Evolutionary conservation across 768 basidiomycete genomes (phyloP).

Genomic region (Macrolepiota fuliginosa): DNA sequence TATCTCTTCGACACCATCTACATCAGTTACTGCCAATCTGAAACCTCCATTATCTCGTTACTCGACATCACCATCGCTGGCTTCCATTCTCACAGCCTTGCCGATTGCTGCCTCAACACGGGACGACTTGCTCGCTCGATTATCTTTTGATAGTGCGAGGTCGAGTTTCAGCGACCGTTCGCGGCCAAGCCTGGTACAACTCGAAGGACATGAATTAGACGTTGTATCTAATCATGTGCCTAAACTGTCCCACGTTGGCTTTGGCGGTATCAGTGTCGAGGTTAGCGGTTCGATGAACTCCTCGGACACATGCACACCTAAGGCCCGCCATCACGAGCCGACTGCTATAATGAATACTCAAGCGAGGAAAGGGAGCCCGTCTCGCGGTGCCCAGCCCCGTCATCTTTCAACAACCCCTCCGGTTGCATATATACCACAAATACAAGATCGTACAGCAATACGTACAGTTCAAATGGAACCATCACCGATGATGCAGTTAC

Average conservation of each 20-base stretch:
- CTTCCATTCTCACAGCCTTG: constrained; percentile 43
- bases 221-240: constrained; percentile 28
- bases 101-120: constrained; percentile 52
- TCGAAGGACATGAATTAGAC: constrained; percentile 43
- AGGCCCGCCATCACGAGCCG: constrained; percentile 13
- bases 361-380: constrained; percentile 7
- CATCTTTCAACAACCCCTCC: constrained; percentile 32
- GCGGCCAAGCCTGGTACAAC: constrained; percentile 28
- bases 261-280: not conserved
- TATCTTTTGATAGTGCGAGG: constrained; percentile 52
- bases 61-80: constrained; percentile 33
- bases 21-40: constrained; percentile 14
- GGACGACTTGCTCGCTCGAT: constrained; percentile 51
- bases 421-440: constrained; percentile 33
- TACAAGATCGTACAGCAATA: constrained; percentile 30
- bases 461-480: constrained; percentile 55
- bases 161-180: constrained; percentile 41
- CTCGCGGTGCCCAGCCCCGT: constrained; percentile 17
- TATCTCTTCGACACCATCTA: constrained; percentile 12
- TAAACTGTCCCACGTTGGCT: not conserved
- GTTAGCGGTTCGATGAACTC: constrained; percentile 15
- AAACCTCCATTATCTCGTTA: constrained; percentile 22
- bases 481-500: constrained; percentile 51
- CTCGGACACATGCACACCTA: constrained; percentile 23
- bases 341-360: not conserved